These are phyloP conservation scores for Psilocybe cubensis DNA, from an alignment of 768 basidiomycete genomes.

Conservation along the genomic window DNA sequence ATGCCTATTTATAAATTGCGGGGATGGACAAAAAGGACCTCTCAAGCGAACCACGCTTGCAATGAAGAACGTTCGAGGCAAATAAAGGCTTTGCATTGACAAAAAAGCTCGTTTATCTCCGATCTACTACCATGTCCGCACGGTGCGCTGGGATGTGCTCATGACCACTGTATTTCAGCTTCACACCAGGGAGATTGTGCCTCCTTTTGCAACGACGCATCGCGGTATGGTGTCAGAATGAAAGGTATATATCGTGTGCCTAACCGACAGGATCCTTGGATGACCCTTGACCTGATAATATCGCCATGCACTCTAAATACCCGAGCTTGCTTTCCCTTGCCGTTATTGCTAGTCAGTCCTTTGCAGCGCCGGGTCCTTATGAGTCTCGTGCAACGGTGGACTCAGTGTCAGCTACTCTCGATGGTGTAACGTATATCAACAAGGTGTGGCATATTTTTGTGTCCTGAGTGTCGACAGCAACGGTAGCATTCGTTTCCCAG, in stretches of 20 bases:
- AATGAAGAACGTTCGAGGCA: background rate
- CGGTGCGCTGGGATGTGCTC: background rate
- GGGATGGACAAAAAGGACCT: background rate
- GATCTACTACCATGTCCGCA: background rate
- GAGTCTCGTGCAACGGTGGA: background rate
- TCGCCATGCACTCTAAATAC: constrained; percentile 2
- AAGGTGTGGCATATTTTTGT: constrained; percentile 28
- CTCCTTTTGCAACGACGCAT: no score
- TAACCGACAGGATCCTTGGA: no score
- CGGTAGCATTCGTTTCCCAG: constrained; percentile 25
- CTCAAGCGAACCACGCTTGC: background rate
- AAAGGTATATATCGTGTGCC: background rate
- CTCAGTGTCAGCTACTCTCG: constrained; percentile 32
- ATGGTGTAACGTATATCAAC: constrained; percentile 46
- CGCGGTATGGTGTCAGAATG: no score
- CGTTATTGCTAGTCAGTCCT: background rate
- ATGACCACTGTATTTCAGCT: no score
- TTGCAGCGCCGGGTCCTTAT: background rate
- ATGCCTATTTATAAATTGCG: background rate
- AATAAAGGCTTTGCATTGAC: background rate
- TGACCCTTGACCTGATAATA: background rate
- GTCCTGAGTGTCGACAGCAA: no score
- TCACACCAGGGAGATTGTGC: no score
- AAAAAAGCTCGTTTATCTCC: background rate
- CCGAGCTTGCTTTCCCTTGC: background rate